phyloP scores from a whole-genome alignment of 495 filamentous ascomycete species.

The Copromyces sp. region DNA sequence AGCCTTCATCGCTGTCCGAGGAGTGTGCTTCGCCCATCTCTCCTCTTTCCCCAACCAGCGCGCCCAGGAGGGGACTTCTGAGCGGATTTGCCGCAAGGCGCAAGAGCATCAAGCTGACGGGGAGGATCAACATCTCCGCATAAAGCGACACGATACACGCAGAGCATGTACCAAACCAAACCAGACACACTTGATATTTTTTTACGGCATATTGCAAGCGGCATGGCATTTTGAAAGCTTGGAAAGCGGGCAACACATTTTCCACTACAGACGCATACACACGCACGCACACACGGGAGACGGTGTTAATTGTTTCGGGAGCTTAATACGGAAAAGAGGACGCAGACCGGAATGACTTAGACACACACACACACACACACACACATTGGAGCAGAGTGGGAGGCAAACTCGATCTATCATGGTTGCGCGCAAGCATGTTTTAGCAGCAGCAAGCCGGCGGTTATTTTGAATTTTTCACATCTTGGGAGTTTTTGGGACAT shows the following conservation, averaged over 20 bases:
- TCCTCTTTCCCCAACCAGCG: not conserved
- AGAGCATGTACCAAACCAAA: not conserved
- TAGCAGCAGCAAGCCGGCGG: not conserved
- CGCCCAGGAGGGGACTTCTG: conserved; percentile 27
- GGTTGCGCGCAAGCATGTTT: not conserved
- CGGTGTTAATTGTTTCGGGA: not conserved
- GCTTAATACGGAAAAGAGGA: not conserved
- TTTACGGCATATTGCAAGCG: not conserved
- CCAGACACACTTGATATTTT: not conserved
- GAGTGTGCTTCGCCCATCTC: not conserved
- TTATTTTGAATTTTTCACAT: not conserved
- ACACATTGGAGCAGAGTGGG: not conserved
- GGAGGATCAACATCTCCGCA: conserved; percentile 5
- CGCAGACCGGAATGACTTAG: not conserved
- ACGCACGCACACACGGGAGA: not conserved
- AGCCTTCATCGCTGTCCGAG: not conserved
- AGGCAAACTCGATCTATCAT: not conserved
- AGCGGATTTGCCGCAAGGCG: conserved; percentile 32
- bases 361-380: not conserved
- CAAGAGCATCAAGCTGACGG: conserved; percentile 28
- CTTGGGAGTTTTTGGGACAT: not conserved
- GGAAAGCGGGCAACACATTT: not conserved
- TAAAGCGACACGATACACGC: not conserved
- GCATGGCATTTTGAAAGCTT: not conserved
- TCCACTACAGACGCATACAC: not conserved